Evolutionary conservation across 2,329 filamentous ascomycete species (phyloP), one percentile per base, ranked within the genome.

Genomic region (Penicillium sp.): DNA sequence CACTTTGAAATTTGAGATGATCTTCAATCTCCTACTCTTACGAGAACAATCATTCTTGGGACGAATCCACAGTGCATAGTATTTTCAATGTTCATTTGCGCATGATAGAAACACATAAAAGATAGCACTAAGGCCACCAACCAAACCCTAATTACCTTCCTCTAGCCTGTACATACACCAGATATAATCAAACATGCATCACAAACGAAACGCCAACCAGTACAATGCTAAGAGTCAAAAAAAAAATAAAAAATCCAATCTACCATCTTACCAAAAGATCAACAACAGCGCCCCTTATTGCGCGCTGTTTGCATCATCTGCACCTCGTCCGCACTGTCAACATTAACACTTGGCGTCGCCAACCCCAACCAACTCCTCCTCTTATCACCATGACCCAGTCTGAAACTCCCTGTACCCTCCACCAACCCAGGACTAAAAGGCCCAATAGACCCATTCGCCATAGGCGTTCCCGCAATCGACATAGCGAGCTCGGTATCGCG

Each of bases 291-390:
- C n/a, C 70, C 68, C 50, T 67, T 69, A 57, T 61, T 67, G 59
- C 67, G 70, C 35, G 60, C 68, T 47, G 66, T 67, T 47, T 67
- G 70, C 39, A 69, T 67, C 35, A 63, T 44, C 48, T 66, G 51
- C 56, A 56, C 57, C 55, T 70, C 64, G 39, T 67, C 64, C 9
- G 68, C 69, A 27, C 73, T 72, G 5, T 30, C 51, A 10, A 43
- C 34, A 38, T 46, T 38, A 4, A 45, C 23, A 38, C 18, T 19
- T 66, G 76, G 74, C 59, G 74, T 78, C 2, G 83, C 79, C 58
- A 87, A 80, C 0, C 84, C 83, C 45, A 88, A 71, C 86, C 86
- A 89, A 67, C 84, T 87, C 59, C 82, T 76, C 61, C 85, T 75
- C 73, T 87, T 87, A 67, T 87, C 84, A 1, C 81, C 82, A 49